Base-by-base conservation (phyloP, 2,329 filamentous ascomycete species). In the Teratosphaeria destructans region DNA sequence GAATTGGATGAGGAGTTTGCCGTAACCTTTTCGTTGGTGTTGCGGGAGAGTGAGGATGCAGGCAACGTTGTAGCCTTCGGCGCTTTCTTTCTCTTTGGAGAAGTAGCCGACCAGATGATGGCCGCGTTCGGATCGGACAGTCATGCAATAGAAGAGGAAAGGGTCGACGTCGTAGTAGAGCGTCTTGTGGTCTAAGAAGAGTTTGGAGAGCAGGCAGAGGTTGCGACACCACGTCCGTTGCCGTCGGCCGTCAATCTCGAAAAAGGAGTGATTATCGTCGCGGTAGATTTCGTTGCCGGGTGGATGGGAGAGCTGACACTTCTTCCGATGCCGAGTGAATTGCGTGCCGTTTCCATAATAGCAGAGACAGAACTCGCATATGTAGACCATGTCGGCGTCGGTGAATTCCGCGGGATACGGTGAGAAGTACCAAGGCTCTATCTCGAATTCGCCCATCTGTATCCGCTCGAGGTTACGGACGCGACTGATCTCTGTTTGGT, bases 131-230 rank as follows among this genome's bases (percentile, higher is more conserved):
- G 92, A 89, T 66, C 89, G 85, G 49, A 86, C 87, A 29, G 90
- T 90, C 93, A 99, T 96, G 73, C 96, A 93, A 75, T 99, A 99
- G 78, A 99, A 99, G 39, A 99, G 77, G 72, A 99, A 99, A 0
- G 94, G 94, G 64, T 99, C 94, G n/a, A 99, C 94, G 68, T 99
- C 94, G 77, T 99, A 99, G 78, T 96, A 99, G 7, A 99, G 84
- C 5, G 94, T 97, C 75, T 99, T 99, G 74, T 96, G 95, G 65
- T 95, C 94, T 43, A 99, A 81, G 72, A 99, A 99, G 76, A 97
- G 89, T 71, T 99, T 99, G 26, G 88, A 94, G 16, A 99, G 79
- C 10, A 99, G 79, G 73, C 94, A 99, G 5, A 99, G 81, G 67
- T 99, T 99, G 57, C 95, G 88, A 70, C 94, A 99, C 85, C 94